Conservation (phyloP, 805 yeast species). For the Candida mattraensis region DNA sequence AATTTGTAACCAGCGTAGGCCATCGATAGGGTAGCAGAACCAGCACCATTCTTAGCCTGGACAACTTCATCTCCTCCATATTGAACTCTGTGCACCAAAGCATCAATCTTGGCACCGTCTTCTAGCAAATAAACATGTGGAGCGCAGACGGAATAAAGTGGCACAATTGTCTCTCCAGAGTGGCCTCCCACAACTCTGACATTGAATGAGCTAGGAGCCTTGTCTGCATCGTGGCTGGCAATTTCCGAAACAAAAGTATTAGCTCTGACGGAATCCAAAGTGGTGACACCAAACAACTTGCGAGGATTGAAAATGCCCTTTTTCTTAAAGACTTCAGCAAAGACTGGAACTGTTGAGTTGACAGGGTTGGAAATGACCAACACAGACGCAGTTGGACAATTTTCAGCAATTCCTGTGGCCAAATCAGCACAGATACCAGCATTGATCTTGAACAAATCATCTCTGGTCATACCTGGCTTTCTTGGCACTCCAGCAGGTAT, state of each 20-base stretch:
- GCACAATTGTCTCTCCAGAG: slow-evolving; percentile 92
- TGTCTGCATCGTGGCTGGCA: slow-evolving; percentile 35
- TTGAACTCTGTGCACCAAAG: slow-evolving; percentile 83
- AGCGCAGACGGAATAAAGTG: slow-evolving; percentile 53
- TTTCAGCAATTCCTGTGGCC: slow-evolving; percentile 50
- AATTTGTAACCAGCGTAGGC: slow-evolving; percentile 87
- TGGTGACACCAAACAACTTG: slow-evolving; percentile 58
- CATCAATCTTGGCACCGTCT: slow-evolving; percentile 42
- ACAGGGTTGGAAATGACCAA: slow-evolving; percentile 61
- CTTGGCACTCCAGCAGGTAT: slow-evolving; percentile 66
- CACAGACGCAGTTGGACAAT: slow-evolving; percentile 51
- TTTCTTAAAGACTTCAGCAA: slow-evolving; percentile 55
- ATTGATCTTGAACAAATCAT: slow-evolving; percentile 58
- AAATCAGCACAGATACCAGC: slow-evolving; percentile 53
- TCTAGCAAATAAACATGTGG: slow-evolving; percentile 29
- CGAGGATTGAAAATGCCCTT: slow-evolving; percentile 52
- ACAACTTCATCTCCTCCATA: slow-evolving; percentile 92
- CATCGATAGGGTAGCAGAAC: slow-evolving; percentile 95
- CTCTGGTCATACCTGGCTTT: slow-evolving; percentile 67
- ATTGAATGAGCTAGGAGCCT: slow-evolving; percentile 50
- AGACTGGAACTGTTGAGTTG: slow-evolving; percentile 61
- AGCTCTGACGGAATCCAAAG: slow-evolving; percentile 64
- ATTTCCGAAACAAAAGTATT: slow-evolving; percentile 72
- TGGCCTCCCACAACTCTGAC: slow-evolving; percentile 90
- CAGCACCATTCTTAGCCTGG: slow-evolving; percentile 90